These are phyloP conservation scores for Teratosphaeria pseudoeucalypti DNA, from an alignment of 2,329 filamentous ascomycete species.

Conservation along the genomic window DNA sequence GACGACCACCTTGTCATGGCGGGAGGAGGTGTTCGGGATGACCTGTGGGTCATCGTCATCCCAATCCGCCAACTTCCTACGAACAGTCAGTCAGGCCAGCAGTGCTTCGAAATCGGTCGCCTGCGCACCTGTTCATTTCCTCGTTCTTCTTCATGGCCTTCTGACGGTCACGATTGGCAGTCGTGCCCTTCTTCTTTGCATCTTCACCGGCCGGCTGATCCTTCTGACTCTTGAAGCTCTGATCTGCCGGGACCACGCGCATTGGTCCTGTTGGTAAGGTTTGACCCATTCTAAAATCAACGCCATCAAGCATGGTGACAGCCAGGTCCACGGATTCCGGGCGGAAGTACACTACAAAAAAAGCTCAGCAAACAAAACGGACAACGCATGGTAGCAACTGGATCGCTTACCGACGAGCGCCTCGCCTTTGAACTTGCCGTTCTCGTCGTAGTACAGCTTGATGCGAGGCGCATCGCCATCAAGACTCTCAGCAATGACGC, in stretches of 20 bases:
- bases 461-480: constrained; percentile 80
- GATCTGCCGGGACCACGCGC: constrained; percentile 73
- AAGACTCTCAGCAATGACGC: constrained; percentile 88
- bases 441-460: constrained; percentile 78
- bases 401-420: constrained; percentile 51
- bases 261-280: constrained; percentile 51
- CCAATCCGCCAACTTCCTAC: constrained; percentile 83
- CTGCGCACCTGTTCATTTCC: constrained; percentile 58
- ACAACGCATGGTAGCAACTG: neutral
- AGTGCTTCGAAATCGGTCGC: neutral
- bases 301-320: constrained; percentile 70
- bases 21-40: constrained; percentile 45
- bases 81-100: constrained; percentile 3
- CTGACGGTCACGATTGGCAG: constrained; percentile 46
- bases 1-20: constrained; percentile 72
- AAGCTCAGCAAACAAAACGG: neutral
- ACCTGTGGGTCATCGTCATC: constrained; percentile 63
- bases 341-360: constrained; percentile 66
- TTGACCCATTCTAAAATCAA: constrained; percentile 62
- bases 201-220: constrained; percentile 38
- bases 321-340: constrained; percentile 84
- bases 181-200: constrained; percentile 34
- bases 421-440: constrained; percentile 85
- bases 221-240: constrained; percentile 81
- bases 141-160: constrained; percentile 88